Evolutionary conservation across 2,329 filamentous ascomycete genomes (phyloP).

Genomic region (Colletotrichum truncatum): DNA sequence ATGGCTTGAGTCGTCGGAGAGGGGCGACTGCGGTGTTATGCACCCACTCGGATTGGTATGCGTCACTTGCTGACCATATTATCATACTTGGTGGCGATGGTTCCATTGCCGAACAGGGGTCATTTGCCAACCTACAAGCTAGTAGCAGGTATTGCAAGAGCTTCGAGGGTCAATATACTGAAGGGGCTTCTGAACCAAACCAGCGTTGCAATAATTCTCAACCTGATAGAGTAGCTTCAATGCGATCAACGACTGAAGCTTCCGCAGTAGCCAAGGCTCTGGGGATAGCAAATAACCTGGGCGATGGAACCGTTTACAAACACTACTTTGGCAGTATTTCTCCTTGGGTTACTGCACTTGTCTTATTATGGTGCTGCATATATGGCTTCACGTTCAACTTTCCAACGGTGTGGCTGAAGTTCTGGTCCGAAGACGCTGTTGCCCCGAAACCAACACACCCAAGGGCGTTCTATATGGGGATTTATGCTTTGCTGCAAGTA

Average conservation of each 20-base stretch:
- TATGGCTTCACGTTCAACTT: slow-evolving; percentile 40
- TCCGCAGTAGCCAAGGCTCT: too few species aligned
- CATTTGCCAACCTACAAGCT: too few species aligned
- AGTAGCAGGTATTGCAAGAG: neutral
- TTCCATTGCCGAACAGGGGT: neutral
- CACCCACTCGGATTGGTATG: neutral
- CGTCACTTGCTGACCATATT: neutral
- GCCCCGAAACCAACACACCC: slow-evolving; percentile 15
- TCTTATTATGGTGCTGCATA: neutral
- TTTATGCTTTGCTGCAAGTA: slow-evolving; percentile 38
- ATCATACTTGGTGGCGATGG: neutral
- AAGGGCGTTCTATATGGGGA: slow-evolving; percentile 40
- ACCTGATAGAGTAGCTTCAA: too few species aligned
- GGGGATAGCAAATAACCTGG: too few species aligned
- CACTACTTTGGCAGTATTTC: neutral
- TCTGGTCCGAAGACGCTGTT: slow-evolving; percentile 45
- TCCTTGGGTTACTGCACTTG: neutral
- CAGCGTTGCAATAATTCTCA: too few species aligned
- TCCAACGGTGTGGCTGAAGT: slow-evolving; percentile 51
- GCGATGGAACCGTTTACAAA: too few species aligned
- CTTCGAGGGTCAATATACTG: neutral
- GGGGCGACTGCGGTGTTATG: neutral
- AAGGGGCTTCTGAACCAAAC: neutral
- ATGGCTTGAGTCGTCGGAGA: neutral
- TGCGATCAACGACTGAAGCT: too few species aligned